These are phyloP conservation scores for Cerrena zonata DNA, from an alignment of 1,284 basidiomycete species.

Conservation along the genomic window DNA sequence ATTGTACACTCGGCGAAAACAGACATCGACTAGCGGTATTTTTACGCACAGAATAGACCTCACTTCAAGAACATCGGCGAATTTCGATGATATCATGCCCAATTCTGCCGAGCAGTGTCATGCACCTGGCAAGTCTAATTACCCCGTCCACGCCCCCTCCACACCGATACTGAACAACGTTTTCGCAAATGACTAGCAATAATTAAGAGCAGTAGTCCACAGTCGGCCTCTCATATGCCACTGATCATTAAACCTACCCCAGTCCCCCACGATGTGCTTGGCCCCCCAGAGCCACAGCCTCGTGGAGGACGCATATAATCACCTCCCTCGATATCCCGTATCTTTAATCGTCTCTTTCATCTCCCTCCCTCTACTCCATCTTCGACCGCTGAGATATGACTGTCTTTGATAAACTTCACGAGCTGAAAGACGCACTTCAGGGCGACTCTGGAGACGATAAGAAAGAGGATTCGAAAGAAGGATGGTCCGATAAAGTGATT, in stretches of 20 bases:
- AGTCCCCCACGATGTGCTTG: background rate
- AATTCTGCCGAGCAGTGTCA: too few relatives aligned
- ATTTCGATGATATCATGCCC: too few relatives aligned
- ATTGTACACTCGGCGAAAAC: too few relatives aligned
- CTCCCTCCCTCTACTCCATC: too few relatives aligned
- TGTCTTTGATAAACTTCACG: constrained; percentile 8
- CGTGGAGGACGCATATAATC: background rate
- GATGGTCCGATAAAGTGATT: constrained; percentile 7
- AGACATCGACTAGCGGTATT: too few relatives aligned
- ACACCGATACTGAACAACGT: background rate
- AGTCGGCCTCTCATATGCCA: too few relatives aligned
- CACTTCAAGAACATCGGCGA: too few relatives aligned
- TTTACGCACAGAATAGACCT: too few relatives aligned
- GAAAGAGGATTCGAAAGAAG: constrained; percentile 3
- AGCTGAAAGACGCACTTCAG: constrained; percentile 8
- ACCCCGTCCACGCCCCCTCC: background rate
- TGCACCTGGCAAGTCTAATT: background rate
- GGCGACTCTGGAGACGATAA: background rate
- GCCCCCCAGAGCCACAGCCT: background rate
- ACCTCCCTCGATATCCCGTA: too few relatives aligned
- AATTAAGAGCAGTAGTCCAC: background rate
- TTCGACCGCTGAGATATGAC: too few relatives aligned
- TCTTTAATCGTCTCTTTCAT: too few relatives aligned
- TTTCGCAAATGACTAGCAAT: background rate
- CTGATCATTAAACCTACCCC: too few relatives aligned